Percentiles rank a stretch among this genome's conserved stretches.
Conservation (phyloP, 768 basidiomycete genomes). For the Termitomyces heimii region DNA sequence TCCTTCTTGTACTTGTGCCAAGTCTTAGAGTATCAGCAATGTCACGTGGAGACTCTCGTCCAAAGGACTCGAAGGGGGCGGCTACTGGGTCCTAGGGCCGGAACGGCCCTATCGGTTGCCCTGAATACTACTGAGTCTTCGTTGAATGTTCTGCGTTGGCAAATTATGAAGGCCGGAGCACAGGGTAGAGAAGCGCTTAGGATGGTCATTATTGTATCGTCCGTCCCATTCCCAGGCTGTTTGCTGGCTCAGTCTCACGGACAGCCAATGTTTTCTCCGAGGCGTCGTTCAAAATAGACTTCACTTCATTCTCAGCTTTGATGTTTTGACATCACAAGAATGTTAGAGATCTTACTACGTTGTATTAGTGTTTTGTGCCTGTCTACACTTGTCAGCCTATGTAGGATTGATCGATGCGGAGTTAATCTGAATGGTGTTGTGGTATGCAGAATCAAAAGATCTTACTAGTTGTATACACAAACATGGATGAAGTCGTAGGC, state of each 20-base stretch:
- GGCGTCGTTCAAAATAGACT: not conserved
- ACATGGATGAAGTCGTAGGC: not conserved
- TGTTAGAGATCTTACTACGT: not conserved
- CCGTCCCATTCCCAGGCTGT: not conserved
- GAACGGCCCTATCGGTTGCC: not conserved
- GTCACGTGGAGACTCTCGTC: conserved; percentile 7
- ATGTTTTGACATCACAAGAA: not conserved
- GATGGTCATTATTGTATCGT: not conserved
- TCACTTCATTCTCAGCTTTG: not conserved
- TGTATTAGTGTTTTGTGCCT: not conserved
- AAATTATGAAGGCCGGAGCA: not conserved
- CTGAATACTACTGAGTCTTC: not conserved
- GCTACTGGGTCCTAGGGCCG: not conserved
- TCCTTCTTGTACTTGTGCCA: not conserved
- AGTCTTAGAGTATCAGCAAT: not conserved
- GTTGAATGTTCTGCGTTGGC: not conserved
- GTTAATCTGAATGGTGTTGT: not conserved
- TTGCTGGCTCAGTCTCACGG: not conserved
- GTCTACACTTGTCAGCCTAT: not conserved
- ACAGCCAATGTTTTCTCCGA: not conserved
- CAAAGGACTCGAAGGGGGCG: not conserved
- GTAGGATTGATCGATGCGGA: not conserved
- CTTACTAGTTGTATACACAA: not conserved
- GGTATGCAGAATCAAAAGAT: not conserved
- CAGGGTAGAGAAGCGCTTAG: not conserved